These are phyloP conservation scores for Leccinum subatratum DNA, from an alignment of 1,284 basidiomycete genomes.

Conservation along the genomic window DNA sequence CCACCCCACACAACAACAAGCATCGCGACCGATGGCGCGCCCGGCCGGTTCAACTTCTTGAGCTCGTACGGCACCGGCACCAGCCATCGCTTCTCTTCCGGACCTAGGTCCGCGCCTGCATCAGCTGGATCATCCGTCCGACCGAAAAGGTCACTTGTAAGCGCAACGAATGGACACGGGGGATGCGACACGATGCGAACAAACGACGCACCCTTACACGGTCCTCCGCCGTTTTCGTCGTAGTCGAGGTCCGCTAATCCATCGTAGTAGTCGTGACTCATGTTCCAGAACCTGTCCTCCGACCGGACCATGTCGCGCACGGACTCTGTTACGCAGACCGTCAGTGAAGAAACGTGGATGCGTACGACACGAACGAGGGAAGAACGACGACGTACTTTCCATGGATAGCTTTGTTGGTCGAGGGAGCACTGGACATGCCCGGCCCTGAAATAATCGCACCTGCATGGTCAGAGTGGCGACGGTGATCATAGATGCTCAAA, in stretches of 20 bases:
- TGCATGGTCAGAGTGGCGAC: slow-evolving; percentile 69
- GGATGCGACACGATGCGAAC: neutral
- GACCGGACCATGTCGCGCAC: slow-evolving; percentile 20
- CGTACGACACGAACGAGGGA: neutral
- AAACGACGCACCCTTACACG: neutral
- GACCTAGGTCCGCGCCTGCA: no score
- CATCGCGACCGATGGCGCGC: no score
- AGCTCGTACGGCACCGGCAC: no score
- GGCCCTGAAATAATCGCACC: slow-evolving; percentile 38
- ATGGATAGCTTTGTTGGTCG: slow-evolving; percentile 10
- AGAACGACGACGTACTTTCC: slow-evolving; percentile 16
- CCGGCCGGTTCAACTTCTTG: no score
- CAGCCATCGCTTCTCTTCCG: no score
- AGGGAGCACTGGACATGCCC: slow-evolving; percentile 24
- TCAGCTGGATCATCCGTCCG: no score
- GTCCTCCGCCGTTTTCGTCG: slow-evolving; percentile 6
- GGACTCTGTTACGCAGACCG: slow-evolving; percentile 7
- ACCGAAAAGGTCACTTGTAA: neutral
- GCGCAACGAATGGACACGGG: neutral
- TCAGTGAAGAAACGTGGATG: neutral
- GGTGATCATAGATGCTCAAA: slow-evolving; percentile 64
- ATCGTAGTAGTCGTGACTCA: slow-evolving; percentile 24
- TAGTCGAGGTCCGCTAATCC: slow-evolving; percentile 16
- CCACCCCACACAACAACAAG: no score
- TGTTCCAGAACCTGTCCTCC: slow-evolving; percentile 14